Conservation (phyloP, 1,284 basidiomycete species). For the Moesziomyces antarcticus region DNA sequence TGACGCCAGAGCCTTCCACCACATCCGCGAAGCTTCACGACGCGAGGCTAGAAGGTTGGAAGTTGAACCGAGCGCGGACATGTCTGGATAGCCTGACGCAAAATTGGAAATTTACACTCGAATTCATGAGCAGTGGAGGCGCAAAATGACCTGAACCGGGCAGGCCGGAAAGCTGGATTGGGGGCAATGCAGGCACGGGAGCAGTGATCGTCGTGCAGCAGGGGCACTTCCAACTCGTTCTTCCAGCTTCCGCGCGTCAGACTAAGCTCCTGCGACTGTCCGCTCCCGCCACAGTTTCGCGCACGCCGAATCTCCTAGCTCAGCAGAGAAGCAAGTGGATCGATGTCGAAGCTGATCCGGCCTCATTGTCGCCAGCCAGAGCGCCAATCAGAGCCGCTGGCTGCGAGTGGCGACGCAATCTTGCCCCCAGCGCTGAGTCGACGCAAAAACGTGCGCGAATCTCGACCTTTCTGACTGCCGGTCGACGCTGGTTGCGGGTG, state of each 20-base stretch:
- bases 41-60: slow-evolving; percentile 8
- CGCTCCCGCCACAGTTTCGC: slow-evolving; percentile 23
- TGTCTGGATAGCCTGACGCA: not conserved
- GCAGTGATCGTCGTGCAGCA: not conserved
- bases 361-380: not conserved
- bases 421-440: slow-evolving; percentile 7
- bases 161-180: no score
- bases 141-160: slow-evolving; percentile 1
- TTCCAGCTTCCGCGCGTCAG: slow-evolving; percentile 38
- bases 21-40: slow-evolving; percentile 1
- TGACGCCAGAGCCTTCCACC: slow-evolving; percentile 19
- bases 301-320: not conserved
- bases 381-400: slow-evolving; percentile 1
- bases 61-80: slow-evolving; percentile 11
- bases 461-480: slow-evolving; percentile 5
- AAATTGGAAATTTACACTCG: not conserved
- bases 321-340: slow-evolving; percentile 38
- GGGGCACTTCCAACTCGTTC: slow-evolving; percentile 34
- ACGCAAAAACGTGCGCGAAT: slow-evolving; percentile 21
- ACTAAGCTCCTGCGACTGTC: slow-evolving; percentile 13
- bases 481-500: slow-evolving; percentile 2
- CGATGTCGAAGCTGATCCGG: slow-evolving; percentile 13
- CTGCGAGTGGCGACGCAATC: not conserved
- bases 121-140: not conserved
- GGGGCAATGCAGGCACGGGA: not conserved